Percentiles rank a stretch among this genome's conserved stretches.
These are phyloP conservation scores for Microsporum ferrugineum DNA, from an alignment of 2,329 filamentous ascomycete species.

Conservation along the genomic window DNA sequence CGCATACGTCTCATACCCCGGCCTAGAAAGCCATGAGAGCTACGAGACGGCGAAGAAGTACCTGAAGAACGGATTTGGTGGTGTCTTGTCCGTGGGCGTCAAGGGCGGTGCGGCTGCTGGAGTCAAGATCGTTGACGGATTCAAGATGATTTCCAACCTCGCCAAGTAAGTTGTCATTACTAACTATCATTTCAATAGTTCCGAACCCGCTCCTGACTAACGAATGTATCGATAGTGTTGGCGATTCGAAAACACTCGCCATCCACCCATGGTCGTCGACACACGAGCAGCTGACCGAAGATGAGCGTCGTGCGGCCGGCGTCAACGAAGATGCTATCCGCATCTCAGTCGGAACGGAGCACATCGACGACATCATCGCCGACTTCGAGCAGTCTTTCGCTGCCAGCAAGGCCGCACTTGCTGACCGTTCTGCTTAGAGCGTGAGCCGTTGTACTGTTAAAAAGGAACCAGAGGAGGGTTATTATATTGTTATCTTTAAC, in stretches of 20 bases:
- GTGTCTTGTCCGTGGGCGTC: constrained; percentile 85
- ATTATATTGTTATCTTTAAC: no score
- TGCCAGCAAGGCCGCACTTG: constrained; percentile 28
- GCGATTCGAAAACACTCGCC: constrained; percentile 86
- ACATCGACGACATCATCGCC: constrained; percentile 93
- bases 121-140: constrained; percentile 78
- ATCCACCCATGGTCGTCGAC: constrained; percentile 95
- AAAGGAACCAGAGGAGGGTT: neutral
- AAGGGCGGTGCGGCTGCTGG: constrained; percentile 79
- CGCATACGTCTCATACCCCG: constrained; percentile 87
- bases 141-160: constrained; percentile 90
- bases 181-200: neutral
- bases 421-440: constrained; percentile 7
- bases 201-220: neutral
- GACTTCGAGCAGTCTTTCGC: constrained; percentile 90
- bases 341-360: constrained; percentile 89
- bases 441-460: neutral
- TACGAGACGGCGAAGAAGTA: constrained; percentile 80
- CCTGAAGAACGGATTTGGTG: constrained; percentile 70
- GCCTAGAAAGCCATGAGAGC: constrained; percentile 67
- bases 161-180: constrained; percentile 51
- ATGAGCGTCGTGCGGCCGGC: constrained; percentile 69
- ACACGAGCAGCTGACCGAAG: constrained; percentile 76
- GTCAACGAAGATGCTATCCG: constrained; percentile 84
- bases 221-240: constrained; percentile 44